Base-by-base conservation (phyloP, 202 grass and related monocot species). In the Thinopyrum obtusiflorum region DNA sequence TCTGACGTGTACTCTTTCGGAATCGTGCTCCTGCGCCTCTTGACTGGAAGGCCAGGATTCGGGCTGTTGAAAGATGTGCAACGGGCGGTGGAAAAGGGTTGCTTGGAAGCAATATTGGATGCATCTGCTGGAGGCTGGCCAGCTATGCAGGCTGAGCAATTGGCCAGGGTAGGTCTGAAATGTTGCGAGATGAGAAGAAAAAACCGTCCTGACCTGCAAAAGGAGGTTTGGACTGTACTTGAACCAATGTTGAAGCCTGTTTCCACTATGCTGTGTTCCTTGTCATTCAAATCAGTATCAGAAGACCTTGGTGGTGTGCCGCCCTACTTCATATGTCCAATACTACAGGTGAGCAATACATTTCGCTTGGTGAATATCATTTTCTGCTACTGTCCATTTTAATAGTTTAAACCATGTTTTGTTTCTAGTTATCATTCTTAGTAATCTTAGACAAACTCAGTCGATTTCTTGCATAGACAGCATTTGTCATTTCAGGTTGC, bases 181-280 rank as follows among this genome's bases (percentile, higher is more conserved):
- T 97, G 94, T 51, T 94, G 88, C 21, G 92, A 94, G 63, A 89
- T 90, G 36, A 94, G 90, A 78, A 88, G 91, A 65, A 89, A 87
- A 86, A 77, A 82, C 51, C 88, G 88, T 28, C 94, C 86, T 44
- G 80, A 94, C 65, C 84, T 94, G 39, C 67, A 87, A 79, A 83
- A 77, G n/a, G 81, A 89, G 77, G 94, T 81, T 83, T 90, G 92
- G 92, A 76, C 73, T 73, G 86, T 91, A 81, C 92, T 94, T 40
- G 92, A 94, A 84, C 71, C 86, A 44, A 89, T 94, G 92, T 70
- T 85, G 59, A 86, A 82, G 44, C 79, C 84, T 83, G 59, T 57
- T 79, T 73, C 80, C 0, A 11, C n/a, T 8, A 86, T 25, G 79
- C 39, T 83, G 28, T 82, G 36, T 72, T 86, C 85, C 74, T 64